A percentile compares a stretch with the other conserved stretches of the same genome.
phyloP scores from a whole-genome alignment of 306 rosid genomes.

The Ormosia semicastrata region DNA sequence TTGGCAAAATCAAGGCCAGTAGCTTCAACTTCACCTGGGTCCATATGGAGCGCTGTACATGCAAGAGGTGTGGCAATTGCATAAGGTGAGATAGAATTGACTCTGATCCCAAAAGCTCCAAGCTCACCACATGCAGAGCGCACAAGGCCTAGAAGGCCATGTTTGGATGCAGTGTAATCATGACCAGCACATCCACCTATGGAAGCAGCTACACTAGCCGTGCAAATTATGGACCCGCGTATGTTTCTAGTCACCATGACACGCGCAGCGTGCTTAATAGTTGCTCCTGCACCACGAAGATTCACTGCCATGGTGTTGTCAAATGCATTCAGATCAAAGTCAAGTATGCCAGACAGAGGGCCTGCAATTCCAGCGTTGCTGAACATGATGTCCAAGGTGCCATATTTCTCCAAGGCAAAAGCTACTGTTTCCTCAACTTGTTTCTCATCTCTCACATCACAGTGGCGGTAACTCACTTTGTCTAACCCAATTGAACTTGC shows the following conservation, averaged over 20 bases:
- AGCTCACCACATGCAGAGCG: slow-evolving; percentile 59
- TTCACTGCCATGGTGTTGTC: slow-evolving; percentile 58
- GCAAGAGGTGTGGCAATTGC: slow-evolving; percentile 59
- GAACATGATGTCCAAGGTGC: slow-evolving; percentile 57
- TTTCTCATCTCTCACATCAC: slow-evolving; percentile 75
- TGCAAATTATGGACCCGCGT: slow-evolving; percentile 75
- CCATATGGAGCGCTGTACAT: slow-evolving; percentile 34
- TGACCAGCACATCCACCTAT: slow-evolving; percentile 47
- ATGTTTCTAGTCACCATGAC: slow-evolving; percentile 55
- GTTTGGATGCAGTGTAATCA: slow-evolving; percentile 57
- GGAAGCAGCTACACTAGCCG: slow-evolving; percentile 57
- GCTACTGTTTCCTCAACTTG: slow-evolving; percentile 57
- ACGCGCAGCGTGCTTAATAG: slow-evolving; percentile 63
- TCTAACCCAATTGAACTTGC: slow-evolving; percentile 46
- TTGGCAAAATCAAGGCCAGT: slow-evolving; percentile 27
- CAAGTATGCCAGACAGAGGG: slow-evolving; percentile 44
- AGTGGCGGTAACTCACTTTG: slow-evolving; percentile 50
- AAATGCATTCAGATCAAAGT: slow-evolving; percentile 49
- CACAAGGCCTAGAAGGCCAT: slow-evolving; percentile 60
- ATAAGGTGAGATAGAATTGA: slow-evolving; percentile 64
- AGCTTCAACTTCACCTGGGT: slow-evolving; percentile 41
- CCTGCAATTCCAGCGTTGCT: slow-evolving; percentile 75
- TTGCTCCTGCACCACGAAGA: slow-evolving; percentile 51
- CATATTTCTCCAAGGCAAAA: slow-evolving; percentile 50
- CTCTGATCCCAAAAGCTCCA: slow-evolving; percentile 71